Percentiles rank a stretch among this genome's conserved stretches.
phyloP scores from a whole-genome alignment of 495 filamentous ascomycete species.

The Neurospora sublineolata region DNA sequence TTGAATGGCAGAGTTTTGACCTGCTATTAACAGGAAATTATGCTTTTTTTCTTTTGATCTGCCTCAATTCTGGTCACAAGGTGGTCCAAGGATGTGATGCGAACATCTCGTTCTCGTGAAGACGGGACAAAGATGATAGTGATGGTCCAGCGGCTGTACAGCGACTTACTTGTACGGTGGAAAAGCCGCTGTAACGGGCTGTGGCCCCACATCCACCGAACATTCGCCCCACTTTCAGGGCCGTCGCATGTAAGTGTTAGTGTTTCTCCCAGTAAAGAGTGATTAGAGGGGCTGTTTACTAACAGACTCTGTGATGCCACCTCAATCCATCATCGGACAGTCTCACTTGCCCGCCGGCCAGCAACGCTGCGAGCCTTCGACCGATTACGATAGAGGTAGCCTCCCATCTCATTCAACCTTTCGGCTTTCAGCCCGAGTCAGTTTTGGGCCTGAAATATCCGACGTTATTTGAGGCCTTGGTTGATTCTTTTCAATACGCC shows the following conservation, averaged over 20 bases:
- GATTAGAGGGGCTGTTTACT: fast-evolving
- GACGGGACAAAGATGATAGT: neutral
- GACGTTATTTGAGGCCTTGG: too few species aligned
- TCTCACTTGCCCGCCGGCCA: too few species aligned
- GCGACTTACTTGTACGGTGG: neutral
- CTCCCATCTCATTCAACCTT: too few species aligned
- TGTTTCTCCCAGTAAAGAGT: fast-evolving
- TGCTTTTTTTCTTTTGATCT: neutral
- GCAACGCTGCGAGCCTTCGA: too few species aligned
- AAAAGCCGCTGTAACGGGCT: neutral
- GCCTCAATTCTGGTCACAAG: fast-evolving
- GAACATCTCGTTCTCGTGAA: neutral
- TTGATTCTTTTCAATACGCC: too few species aligned
- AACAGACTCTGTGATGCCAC: neutral
- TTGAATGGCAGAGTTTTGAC: too few species aligned
- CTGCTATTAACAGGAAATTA: neutral
- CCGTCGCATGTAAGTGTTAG: neutral
- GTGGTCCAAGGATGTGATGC: neutral
- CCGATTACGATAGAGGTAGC: too few species aligned
- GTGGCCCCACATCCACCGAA: neutral
- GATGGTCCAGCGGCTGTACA: neutral
- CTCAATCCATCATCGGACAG: too few species aligned
- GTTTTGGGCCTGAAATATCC: too few species aligned
- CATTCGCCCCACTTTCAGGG: neutral
- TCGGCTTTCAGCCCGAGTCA: too few species aligned